A percentile compares a stretch with the other conserved stretches of the same genome.
Evolutionary conservation across 768 basidiomycete genomes (phyloP).

Genomic region (Lactarius pseudohatsudake): DNA sequence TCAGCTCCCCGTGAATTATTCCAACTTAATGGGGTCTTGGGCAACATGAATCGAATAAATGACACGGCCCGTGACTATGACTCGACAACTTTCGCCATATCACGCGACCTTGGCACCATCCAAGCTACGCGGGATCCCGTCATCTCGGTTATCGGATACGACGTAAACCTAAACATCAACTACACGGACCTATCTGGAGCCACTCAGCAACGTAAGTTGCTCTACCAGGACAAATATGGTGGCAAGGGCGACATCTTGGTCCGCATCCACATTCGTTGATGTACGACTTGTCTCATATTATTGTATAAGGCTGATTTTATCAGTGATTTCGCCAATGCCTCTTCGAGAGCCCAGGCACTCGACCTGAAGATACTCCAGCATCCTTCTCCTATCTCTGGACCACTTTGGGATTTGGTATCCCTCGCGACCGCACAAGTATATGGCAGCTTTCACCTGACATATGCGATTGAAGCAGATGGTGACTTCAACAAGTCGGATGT

Average conservation of each 20-base stretch:
- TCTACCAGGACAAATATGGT: too few relatives aligned
- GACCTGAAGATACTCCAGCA: constrained; percentile 49
- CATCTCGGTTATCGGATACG: constrained; percentile 34
- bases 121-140: constrained; percentile 26
- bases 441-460: constrained; percentile 54
- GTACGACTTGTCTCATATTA: too few relatives aligned
- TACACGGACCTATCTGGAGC: too few relatives aligned
- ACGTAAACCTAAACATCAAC: too few relatives aligned
- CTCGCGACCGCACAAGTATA: constrained; percentile 58
- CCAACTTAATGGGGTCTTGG: constrained; percentile 21
- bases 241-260: too few relatives aligned
- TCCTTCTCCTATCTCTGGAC: constrained; percentile 47
- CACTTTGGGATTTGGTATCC: constrained; percentile 53
- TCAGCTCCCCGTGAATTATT: constrained; percentile 27
- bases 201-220: constrained; percentile 36
- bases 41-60: too few relatives aligned
- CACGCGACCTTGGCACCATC: constrained; percentile 33
- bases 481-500: constrained; percentile 52
- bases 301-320: constrained; percentile 37
- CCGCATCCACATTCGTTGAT: too few relatives aligned
- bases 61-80: too few relatives aligned
- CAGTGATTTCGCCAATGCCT: constrained; percentile 45
- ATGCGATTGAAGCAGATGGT: constrained; percentile 47
- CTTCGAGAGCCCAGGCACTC: constrained; percentile 45
- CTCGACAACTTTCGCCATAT: constrained; percentile 28